Percentiles rank a stretch among this genome's conserved stretches.
Conservation (phyloP, 176 grass and related monocot species). For the sorghum (Sorghum bicolor) region Sorghum_bicolor_NCBIv3 NC_012876.2:63462001-63462500, state of each 20-base stretch:
- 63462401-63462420: background rate
- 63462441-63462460: background rate
- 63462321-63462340: background rate
- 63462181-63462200: no score
- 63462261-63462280: background rate
- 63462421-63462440: background rate
- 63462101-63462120: background rate
- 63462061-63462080: no score
- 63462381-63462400: background rate
- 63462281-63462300: no score
- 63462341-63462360: background rate
- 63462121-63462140: fast-evolving
- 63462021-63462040: background rate
- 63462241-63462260: no score
- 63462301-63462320: no score
- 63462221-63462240: no score
- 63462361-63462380: background rate
- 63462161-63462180: background rate
- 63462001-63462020: background rate
- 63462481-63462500: background rate
- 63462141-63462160: no score
- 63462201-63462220: no score
- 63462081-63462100: background rate
- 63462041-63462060: background rate
- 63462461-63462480: background rate